phyloP scores from a whole-genome alignment of 1,284 basidiomycete genomes.

The Austropuccinia psidii region DNA sequence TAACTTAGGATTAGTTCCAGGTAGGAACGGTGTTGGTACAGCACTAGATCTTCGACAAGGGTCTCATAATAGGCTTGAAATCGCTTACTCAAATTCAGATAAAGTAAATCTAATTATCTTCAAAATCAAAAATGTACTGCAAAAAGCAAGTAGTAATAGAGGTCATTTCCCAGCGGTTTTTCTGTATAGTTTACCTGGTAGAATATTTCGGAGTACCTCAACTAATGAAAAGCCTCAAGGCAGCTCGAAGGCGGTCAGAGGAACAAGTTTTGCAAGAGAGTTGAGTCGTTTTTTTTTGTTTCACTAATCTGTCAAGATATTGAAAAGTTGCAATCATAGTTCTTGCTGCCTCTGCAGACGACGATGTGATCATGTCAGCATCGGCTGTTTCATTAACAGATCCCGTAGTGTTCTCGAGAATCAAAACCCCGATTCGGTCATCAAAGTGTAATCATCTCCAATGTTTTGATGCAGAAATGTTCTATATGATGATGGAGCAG shows the following conservation, averaged over 20 bases:
- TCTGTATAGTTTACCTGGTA: slow-evolving; percentile 23
- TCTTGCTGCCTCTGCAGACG: slow-evolving; percentile 8
- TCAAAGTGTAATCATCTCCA: slow-evolving; percentile 77
- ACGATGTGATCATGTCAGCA: slow-evolving; percentile 46
- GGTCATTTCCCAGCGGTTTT: slow-evolving; percentile 13
- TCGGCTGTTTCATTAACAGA: slow-evolving; percentile 84
- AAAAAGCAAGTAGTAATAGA: too few relatives aligned
- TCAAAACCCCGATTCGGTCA: slow-evolving; percentile 77
- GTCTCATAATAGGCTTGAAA: slow-evolving; percentile 61
- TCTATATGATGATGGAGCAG: slow-evolving; percentile 91
- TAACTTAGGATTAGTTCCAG: slow-evolving; percentile 55
- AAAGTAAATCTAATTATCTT: slow-evolving; percentile 40
- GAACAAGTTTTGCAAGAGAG: slow-evolving; percentile 31
- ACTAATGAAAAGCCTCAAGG: slow-evolving; percentile 16
- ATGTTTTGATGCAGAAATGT: slow-evolving; percentile 91
- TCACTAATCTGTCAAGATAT: too few relatives aligned
- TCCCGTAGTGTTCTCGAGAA: slow-evolving; percentile 83
- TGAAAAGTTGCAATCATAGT: background rate
- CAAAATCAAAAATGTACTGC: too few relatives aligned
- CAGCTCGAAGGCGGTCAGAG: background rate
- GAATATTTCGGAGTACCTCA: slow-evolving; percentile 20
- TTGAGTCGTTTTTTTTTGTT: background rate
- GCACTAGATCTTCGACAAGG: slow-evolving; percentile 51
- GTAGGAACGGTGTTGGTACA: slow-evolving; percentile 51
- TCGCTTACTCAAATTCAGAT: slow-evolving; percentile 85